Base-by-base conservation (phyloP, 2,329 filamentous ascomycete species). In the Curvularia verruculosa region DNA sequence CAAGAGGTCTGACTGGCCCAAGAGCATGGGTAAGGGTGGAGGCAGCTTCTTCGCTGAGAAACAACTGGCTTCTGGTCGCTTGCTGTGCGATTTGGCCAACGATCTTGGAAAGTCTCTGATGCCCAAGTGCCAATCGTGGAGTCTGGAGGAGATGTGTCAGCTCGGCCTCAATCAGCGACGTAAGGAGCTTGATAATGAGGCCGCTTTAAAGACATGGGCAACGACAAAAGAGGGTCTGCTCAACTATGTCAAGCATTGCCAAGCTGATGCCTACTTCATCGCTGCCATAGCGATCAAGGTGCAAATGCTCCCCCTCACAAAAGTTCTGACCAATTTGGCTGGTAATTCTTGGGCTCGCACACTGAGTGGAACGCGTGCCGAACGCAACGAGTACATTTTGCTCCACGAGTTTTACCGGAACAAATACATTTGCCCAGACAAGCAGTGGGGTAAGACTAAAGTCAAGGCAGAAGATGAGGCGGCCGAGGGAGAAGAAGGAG, bases 281-380 rank as follows among this genome's bases (percentile, higher is more conserved):
- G 91, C 95, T 41, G 94, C 96, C 2, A 83, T 99, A 63, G 92
- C 92, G 3, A 78, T 99, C 52, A 89, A 90, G 60, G 89, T 96
- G 23, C 95, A 99, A 77, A 90, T 99, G 81, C 83, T 99, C 43
- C 91, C 95, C 13, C 81, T 99, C 52, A 96, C 94, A 21, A 98
- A 97, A 76, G 91, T 97, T 47, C 82, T 99, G 62, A 99, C 95
- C 13, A 98, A 98, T 70, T 82, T 99, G 75, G 95, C 95, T 60
- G 95, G 95, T 67, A 99, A 99, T 77, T 98, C 95, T 1, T 99
- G 95, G 95, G 94, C 94, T 52, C 88, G 95, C 73, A 99, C 95
- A 2, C 81, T 99, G 39, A 97, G 92, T 36, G 95, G 95, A 77
- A 99, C 95, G 19, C 89, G 95, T 73, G 95, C 95, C 8, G 95